Conservation (phyloP, 257 asterid species). For the Solanum lycopersicoides region DNA sequence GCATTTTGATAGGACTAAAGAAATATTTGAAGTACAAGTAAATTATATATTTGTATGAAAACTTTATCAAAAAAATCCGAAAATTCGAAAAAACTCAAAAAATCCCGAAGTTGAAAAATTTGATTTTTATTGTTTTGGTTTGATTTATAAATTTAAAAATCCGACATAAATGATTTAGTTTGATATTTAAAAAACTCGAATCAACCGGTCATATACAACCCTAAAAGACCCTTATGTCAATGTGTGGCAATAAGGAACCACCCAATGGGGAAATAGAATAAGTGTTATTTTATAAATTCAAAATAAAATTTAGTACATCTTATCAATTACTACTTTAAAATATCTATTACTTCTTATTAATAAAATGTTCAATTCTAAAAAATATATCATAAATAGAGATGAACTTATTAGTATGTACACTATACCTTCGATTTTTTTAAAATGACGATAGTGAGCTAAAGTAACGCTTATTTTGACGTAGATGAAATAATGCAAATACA, state of each 20-base stretch:
- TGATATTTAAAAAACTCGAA: too few relatives aligned
- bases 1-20: too few relatives aligned
- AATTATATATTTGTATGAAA: too few relatives aligned
- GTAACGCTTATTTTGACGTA: neutral
- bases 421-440: neutral
- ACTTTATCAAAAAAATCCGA: too few relatives aligned
- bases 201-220: too few relatives aligned
- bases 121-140: too few relatives aligned
- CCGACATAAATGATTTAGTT: too few relatives aligned
- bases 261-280: neutral
- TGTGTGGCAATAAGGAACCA: neutral
- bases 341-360: neutral
- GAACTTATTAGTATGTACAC: neutral
- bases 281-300: fast-evolving
- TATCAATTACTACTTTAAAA: neutral
- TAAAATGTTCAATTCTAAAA: neutral
- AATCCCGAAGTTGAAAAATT: too few relatives aligned
- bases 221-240: neutral
- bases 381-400: neutral
- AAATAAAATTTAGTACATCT: too few relatives aligned
- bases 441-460: neutral
- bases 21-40: too few relatives aligned
- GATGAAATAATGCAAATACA: neutral
- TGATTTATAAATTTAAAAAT: too few relatives aligned
- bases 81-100: too few relatives aligned